A percentile compares a stretch with the other conserved stretches of the same genome.
Conservation (phyloP, 495 filamentous ascomycete species). For the Xylona heveae region DNA sequence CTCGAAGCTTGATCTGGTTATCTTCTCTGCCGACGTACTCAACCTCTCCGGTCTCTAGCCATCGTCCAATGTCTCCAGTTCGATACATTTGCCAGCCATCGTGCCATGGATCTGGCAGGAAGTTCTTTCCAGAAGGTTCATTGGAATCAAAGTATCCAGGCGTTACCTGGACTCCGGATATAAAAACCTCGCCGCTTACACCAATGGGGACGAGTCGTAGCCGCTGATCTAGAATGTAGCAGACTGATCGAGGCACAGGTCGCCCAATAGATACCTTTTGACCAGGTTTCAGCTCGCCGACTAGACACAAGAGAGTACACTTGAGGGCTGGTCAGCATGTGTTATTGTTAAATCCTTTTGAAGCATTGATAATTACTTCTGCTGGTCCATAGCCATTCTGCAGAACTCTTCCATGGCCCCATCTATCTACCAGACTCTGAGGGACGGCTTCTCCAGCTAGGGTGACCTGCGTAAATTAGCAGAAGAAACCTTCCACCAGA, state of each 20-base stretch:
- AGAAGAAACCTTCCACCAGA: slow-evolving; percentile 8
- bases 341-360: no score
- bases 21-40: slow-evolving; percentile 15
- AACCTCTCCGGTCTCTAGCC: slow-evolving; percentile 11
- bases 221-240: slow-evolving; percentile 14
- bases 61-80: slow-evolving; percentile 15
- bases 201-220: slow-evolving; percentile 8
- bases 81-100: slow-evolving; percentile 15
- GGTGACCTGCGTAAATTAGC: slow-evolving; percentile 10
- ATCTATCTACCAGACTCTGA: slow-evolving; percentile 11
- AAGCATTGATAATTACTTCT: no score
- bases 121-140: no score
- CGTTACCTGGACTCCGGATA: slow-evolving; percentile 17
- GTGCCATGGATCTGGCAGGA: not conserved
- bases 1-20: slow-evolving; percentile 6
- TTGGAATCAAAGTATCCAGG: slow-evolving; percentile 15
- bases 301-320: no score
- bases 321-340: slow-evolving; percentile 16
- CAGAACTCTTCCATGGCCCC: slow-evolving; percentile 8
- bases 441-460: slow-evolving; percentile 15
- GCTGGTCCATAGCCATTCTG: slow-evolving; percentile 22
- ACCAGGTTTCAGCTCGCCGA: slow-evolving; percentile 11
- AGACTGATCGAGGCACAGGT: slow-evolving; percentile 11
- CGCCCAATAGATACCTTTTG: slow-evolving; percentile 13
- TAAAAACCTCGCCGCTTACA: slow-evolving; percentile 16